phyloP scores from a whole-genome alignment of 192 early-diverging fungal genomes.

The Backusella psychrophila region DNA sequence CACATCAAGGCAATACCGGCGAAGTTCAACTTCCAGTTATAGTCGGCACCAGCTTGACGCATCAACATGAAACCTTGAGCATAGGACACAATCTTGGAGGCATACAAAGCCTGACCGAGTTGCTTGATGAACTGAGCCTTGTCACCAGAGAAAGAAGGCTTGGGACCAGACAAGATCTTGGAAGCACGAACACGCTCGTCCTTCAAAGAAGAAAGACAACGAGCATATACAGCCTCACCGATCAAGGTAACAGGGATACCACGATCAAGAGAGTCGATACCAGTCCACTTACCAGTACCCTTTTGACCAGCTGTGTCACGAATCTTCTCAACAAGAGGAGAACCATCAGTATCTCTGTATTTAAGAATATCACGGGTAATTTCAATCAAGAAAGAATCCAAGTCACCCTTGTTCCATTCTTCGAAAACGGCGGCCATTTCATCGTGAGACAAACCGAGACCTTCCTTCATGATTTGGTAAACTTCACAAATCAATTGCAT shows the following conservation, averaged over 20 bases:
- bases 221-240: conserved; percentile 97
- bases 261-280: conserved; percentile 90
- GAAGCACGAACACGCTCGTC: conserved; percentile 91
- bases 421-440: conserved; percentile 89
- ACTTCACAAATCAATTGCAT: conserved; percentile 99
- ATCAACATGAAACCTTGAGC: conserved; percentile 99
- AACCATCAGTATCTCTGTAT: conserved; percentile 90
- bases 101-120: conserved; percentile 92
- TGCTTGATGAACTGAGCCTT: conserved; percentile 87
- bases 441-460: conserved; percentile 76
- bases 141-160: conserved; percentile 74
- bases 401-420: conserved; percentile 96
- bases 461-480: conserved; percentile 91
- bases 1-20: conserved; percentile 99
- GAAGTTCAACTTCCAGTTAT: conserved; percentile 95
- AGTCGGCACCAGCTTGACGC: conserved; percentile 90
- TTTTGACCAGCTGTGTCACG: conserved; percentile 96
- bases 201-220: conserved; percentile 96
- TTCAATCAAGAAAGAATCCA: conserved; percentile 97
- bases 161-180: conserved; percentile 79
- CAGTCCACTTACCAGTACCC: conserved; percentile 99
- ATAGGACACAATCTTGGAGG: conserved; percentile 97
- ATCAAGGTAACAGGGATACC: conserved; percentile 97
- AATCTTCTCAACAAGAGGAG: conserved; percentile 90
- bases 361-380: conserved; percentile 92